Evolutionary conservation across 306 rosid species (phyloP).

Genomic region (Begonia masoniana): DNA sequence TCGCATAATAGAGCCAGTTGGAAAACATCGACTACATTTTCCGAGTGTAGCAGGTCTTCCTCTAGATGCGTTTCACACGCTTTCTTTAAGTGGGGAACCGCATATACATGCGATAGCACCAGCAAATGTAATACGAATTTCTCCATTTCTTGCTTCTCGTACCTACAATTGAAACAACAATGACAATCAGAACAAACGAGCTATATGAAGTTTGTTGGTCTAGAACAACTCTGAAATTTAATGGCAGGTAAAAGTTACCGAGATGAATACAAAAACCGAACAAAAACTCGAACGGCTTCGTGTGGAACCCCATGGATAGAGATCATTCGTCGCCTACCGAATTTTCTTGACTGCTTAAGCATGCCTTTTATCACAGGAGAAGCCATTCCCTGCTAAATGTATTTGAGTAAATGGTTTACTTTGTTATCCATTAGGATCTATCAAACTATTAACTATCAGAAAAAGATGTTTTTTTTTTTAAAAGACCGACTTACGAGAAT

Average conservation of each 20-base stretch:
- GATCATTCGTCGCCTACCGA: constrained; percentile 23
- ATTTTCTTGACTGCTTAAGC: constrained; percentile 32
- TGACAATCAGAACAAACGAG: not conserved
- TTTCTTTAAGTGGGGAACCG: constrained; percentile 67
- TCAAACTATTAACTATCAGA: not conserved
- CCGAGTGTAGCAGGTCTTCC: constrained; percentile 31
- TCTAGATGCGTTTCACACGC: constrained; percentile 51
- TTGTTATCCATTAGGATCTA: not conserved
- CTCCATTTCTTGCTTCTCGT: constrained; percentile 60
- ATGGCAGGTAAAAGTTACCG: constrained; percentile 25
- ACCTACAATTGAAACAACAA: constrained; percentile 25
- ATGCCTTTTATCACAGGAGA: constrained; percentile 59
- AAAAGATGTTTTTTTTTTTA: not conserved
- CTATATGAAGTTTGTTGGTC: not conserved
- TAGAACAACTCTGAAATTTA: not conserved
- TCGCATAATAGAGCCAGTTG: constrained; percentile 79
- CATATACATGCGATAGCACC: constrained; percentile 62
- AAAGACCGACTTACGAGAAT: constrained; percentile 66
- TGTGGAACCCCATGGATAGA: constrained; percentile 59
- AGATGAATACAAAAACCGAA: constrained; percentile 65
- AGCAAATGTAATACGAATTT: constrained; percentile 42
- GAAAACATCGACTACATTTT: constrained; percentile 60
- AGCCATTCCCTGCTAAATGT: constrained; percentile 46
- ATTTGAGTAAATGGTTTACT: constrained; percentile 7
- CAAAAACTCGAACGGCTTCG: constrained; percentile 59